phyloP scores from a whole-genome alignment of 768 basidiomycete genomes.

The Xerocomellus amylosporus region DNA sequence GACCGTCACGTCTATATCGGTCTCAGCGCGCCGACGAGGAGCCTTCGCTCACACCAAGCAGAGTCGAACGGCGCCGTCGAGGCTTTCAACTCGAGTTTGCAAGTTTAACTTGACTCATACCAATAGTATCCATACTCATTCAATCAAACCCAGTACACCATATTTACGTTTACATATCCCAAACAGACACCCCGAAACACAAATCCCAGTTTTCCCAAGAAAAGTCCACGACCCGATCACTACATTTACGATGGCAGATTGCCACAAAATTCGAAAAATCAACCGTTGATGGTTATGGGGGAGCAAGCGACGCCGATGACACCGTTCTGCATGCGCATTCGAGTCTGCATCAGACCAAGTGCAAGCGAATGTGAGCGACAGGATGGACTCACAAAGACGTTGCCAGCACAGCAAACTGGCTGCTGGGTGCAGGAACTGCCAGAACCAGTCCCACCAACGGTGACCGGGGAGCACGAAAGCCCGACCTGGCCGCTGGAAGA shows the following conservation, averaged over 20 bases:
- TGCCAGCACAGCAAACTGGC: constrained; percentile 4
- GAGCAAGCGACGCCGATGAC: background rate
- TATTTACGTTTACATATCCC: too few relatives aligned
- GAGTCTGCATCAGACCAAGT: background rate
- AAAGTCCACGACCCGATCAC: too few relatives aligned
- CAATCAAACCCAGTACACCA: too few relatives aligned
- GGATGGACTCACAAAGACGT: background rate
- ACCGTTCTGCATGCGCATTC: background rate
- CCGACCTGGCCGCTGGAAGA: background rate
- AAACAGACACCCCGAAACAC: too few relatives aligned
- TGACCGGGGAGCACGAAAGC: constrained; percentile 1
- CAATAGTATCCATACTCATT: too few relatives aligned
- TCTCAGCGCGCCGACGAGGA: background rate
- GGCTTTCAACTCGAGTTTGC: background rate
- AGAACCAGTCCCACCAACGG: background rate
- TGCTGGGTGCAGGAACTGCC: background rate
- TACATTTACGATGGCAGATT: background rate
- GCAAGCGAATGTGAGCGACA: background rate
- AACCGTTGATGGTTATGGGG: background rate
- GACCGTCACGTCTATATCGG: background rate
- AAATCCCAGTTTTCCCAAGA: too few relatives aligned
- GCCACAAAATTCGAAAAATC: background rate
- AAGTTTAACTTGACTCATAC: background rate
- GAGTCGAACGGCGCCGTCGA: background rate
- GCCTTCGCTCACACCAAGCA: too few relatives aligned